Evolutionary conservation across 805 yeast species (phyloP).

Genomic region (Zygotorulaspora sp.): DNA sequence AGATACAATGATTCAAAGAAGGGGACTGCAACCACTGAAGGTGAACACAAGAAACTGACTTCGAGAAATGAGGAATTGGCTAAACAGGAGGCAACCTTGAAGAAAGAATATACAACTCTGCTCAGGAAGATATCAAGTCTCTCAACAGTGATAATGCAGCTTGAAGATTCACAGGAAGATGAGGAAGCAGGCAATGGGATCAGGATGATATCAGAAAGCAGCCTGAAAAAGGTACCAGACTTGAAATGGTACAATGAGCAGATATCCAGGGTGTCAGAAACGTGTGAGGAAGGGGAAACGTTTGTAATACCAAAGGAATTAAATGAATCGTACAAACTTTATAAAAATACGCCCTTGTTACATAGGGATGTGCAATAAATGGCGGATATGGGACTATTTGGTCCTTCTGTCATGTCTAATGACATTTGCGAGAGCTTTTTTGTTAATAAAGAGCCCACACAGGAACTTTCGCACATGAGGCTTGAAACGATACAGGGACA

Average conservation of each 20-base stretch:
- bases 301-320: slow-evolving; percentile 26
- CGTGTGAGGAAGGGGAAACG: slow-evolving; percentile 5
- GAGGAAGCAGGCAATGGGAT: slow-evolving; percentile 9
- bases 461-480: slow-evolving; percentile 60
- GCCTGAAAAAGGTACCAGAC: slow-evolving; percentile 22
- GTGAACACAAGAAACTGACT: slow-evolving; percentile 12
- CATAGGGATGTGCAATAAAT: slow-evolving; percentile 19
- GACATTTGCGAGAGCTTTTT: slow-evolving; percentile 48
- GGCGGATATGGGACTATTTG: not conserved
- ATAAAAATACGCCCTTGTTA: slow-evolving; percentile 28
- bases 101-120: slow-evolving; percentile 32
- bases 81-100: slow-evolving; percentile 30
- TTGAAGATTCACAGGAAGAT: slow-evolving; percentile 1
- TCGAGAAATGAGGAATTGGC: slow-evolving; percentile 32
- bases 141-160: slow-evolving; percentile 17
- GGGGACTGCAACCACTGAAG: slow-evolving; percentile 7
- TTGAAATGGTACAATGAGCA: slow-evolving; percentile 30
- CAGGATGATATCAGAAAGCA: slow-evolving; percentile 16
- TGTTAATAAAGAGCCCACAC: slow-evolving; percentile 57
- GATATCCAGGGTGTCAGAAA: slow-evolving; percentile 14
- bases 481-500: slow-evolving; percentile 56
- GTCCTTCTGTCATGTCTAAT: slow-evolving; percentile 42
- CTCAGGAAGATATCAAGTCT: slow-evolving; percentile 32
- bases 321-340: slow-evolving; percentile 26
- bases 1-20: slow-evolving; percentile 1